Evolutionary conservation across 2,329 filamentous ascomycete genomes (phyloP).

Genomic region (Ophiostoma piceae): DNA sequence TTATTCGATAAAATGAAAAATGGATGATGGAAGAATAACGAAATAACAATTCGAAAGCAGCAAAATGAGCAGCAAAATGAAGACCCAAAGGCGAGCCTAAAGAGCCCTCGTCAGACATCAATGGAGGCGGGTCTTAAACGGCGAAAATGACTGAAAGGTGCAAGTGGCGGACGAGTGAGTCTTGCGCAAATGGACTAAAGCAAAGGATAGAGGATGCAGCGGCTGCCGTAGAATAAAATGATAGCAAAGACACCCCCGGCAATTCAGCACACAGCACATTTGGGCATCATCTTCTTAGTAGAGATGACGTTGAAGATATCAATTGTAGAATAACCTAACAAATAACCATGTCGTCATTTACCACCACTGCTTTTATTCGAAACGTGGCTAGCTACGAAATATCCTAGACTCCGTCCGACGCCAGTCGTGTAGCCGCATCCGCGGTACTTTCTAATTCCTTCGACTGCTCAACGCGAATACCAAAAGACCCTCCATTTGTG

Average conservation of each 20-base stretch:
- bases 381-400: not conserved
- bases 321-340: not conserved
- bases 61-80: not conserved
- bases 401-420: not conserved
- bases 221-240: not conserved
- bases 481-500: not conserved
- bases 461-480: not conserved
- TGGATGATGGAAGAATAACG: not conserved
- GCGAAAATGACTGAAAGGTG: not conserved
- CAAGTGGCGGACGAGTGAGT: not conserved
- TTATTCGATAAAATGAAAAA: not conserved
- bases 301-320: not conserved
- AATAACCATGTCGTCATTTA: not conserved
- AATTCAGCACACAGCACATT: not conserved
- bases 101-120: not conserved
- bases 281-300: too few species aligned
- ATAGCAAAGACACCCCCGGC: not conserved
- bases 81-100: not conserved
- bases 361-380: not conserved
- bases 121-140: not conserved
- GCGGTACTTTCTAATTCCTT: slow-evolving; percentile 1
- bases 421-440: slow-evolving; percentile 2
- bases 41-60: not conserved
- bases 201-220: not conserved
- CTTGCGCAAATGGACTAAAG: not conserved